Percentiles rank a stretch among this genome's conserved stretches.
phyloP scores from a whole-genome alignment of 805 yeast genomes.

The Candida ficus region DNA sequence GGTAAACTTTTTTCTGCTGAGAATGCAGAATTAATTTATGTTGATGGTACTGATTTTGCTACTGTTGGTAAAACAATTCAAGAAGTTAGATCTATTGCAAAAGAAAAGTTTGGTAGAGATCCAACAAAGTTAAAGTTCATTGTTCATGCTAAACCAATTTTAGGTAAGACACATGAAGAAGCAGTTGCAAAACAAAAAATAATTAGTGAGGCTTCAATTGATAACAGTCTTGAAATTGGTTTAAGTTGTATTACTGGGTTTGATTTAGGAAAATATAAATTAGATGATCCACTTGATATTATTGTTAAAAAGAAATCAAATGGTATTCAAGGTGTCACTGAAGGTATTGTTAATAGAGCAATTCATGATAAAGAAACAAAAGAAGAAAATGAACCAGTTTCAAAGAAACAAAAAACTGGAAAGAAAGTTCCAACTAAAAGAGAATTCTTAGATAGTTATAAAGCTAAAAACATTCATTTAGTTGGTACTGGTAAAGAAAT shows the following conservation, averaged over 20 bases:
- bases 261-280: conserved; percentile 31
- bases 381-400: conserved; percentile 5
- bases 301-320: conserved; percentile 24
- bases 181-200: conserved; percentile 33
- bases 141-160: conserved; percentile 31
- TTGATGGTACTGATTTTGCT: conserved; percentile 32
- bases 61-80: conserved; percentile 26
- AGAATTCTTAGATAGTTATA: conserved; percentile 4
- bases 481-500: conserved; percentile 33
- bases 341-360: conserved; percentile 21
- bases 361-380: conserved; percentile 28
- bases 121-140: conserved; percentile 34
- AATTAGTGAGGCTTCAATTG: conserved; percentile 31
- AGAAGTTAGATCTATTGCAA: conserved; percentile 29
- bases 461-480: conserved; percentile 19
- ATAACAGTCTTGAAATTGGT: conserved; percentile 35
- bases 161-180: conserved; percentile 37
- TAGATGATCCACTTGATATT: conserved; percentile 25
- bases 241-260: conserved; percentile 42
- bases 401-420: conserved; percentile 4
- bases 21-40: conserved; percentile 38
- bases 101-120: conserved; percentile 31
- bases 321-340: conserved; percentile 28
- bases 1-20: conserved; percentile 39
- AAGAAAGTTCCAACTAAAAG: conserved; percentile 4